These are phyloP conservation scores for Amanita brunnescens DNA, from an alignment of 768 basidiomycete genomes.

Conservation along the genomic window DNA sequence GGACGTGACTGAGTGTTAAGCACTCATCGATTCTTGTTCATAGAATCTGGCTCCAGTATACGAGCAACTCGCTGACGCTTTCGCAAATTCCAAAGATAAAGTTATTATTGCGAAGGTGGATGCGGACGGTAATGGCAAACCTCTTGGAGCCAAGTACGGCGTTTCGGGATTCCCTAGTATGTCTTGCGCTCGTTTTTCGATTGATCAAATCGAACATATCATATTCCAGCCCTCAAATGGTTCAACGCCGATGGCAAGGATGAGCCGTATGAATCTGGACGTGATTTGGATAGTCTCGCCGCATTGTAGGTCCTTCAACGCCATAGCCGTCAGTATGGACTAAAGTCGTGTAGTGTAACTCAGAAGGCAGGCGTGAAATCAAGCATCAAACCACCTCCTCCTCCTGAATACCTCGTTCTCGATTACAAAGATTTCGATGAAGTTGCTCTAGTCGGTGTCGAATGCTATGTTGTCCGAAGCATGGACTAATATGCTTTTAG, in stretches of 20 bases:
- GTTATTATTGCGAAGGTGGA: conserved; percentile 89
- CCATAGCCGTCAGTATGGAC: background rate
- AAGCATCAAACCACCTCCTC: conserved; percentile 80
- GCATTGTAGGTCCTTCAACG: conserved; percentile 49
- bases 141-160: conserved; percentile 68
- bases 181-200: conserved; percentile 20
- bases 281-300: conserved; percentile 72
- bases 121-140: conserved; percentile 79
- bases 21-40: too few species aligned
- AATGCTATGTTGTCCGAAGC: background rate
- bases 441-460: conserved; percentile 49
- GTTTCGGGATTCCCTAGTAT: conserved; percentile 83
- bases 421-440: conserved; percentile 69
- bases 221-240: conserved; percentile 75
- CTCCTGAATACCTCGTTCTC: conserved; percentile 58
- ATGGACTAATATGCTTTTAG: conserved; percentile 20
- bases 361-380: conserved; percentile 74
- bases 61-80: conserved; percentile 88
- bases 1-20: background rate
- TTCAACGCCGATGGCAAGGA: conserved; percentile 63
- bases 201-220: background rate
- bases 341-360: conserved; percentile 44
- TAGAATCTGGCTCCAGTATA: conserved; percentile 85
- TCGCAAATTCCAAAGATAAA: conserved; percentile 65
- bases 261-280: conserved; percentile 65